These are phyloP conservation scores for Fusarium illudens DNA, from an alignment of 2,329 filamentous ascomycete species.

Conservation along the genomic window DNA sequence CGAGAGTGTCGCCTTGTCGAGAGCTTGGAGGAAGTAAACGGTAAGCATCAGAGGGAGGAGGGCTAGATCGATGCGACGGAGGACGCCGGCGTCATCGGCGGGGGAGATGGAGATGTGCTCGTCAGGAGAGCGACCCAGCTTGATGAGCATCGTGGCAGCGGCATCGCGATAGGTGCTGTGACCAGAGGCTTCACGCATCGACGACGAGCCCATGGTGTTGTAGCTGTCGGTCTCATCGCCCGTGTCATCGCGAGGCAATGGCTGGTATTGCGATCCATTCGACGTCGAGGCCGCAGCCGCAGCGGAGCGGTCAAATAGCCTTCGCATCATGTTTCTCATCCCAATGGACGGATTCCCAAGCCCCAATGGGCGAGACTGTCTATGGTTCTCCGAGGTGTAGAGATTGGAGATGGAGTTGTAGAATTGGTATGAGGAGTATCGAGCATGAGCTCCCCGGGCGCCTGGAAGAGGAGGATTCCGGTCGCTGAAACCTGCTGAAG, in stretches of 20 bases:
- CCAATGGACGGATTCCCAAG: slow-evolving; percentile 16
- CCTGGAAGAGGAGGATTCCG: no score
- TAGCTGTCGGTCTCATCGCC: slow-evolving; percentile 9
- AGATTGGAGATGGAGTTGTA: no score
- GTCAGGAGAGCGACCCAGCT: slow-evolving; percentile 48
- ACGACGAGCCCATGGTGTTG: slow-evolving; percentile 3
- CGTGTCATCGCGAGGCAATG: slow-evolving; percentile 36
- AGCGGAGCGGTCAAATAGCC: slow-evolving; percentile 17
- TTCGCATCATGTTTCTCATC: slow-evolving; percentile 31
- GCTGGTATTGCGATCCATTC: slow-evolving; percentile 35
- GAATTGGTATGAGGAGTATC: no score
- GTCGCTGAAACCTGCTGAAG: no score
- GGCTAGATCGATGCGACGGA: slow-evolving; percentile 52
- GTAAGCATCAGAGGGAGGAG: slow-evolving; percentile 59
- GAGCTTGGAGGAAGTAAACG: slow-evolving; percentile 69
- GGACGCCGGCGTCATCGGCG: slow-evolving; percentile 47
- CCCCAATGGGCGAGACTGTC: slow-evolving; percentile 20
- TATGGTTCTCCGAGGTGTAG: no score
- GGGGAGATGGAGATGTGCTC: slow-evolving; percentile 46
- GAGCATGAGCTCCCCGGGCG: no score
- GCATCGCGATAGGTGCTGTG: slow-evolving; percentile 48
- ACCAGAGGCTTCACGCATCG: not conserved
- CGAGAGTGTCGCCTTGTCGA: slow-evolving; percentile 69
- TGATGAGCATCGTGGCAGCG: slow-evolving; percentile 56
- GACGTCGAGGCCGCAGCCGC: slow-evolving; percentile 1